These are phyloP conservation scores for Globisporangium camurandrum DNA, from an alignment of 352 stramenopile genomes.

Conservation along the genomic window DNA sequence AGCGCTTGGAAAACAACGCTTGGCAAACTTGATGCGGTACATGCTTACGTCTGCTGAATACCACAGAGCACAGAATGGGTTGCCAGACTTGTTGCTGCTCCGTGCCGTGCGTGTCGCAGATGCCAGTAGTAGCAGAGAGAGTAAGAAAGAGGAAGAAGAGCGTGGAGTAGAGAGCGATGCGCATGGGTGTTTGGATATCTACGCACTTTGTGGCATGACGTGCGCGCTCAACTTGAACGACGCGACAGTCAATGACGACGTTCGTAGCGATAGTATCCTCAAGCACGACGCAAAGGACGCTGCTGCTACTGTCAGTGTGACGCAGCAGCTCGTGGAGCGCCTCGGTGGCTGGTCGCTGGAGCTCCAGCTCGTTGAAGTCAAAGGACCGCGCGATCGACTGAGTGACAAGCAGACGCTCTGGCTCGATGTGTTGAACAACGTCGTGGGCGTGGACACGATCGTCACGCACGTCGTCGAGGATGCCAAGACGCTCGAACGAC, in stretches of 20 bases:
- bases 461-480: slow-evolving; percentile 76
- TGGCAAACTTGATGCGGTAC: slow-evolving; percentile 43
- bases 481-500: slow-evolving; percentile 24
- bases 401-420: slow-evolving; percentile 80
- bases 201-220: slow-evolving; percentile 45
- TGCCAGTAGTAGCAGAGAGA: no score
- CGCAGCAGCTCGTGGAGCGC: slow-evolving; percentile 14
- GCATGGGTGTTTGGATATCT: slow-evolving; percentile 34
- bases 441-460: slow-evolving; percentile 44
- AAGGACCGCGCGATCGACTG: slow-evolving; percentile 74
- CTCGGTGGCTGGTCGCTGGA: slow-evolving; percentile 11
- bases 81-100: slow-evolving; percentile 65
- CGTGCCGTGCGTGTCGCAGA: slow-evolving; percentile 2
- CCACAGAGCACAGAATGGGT: slow-evolving; percentile 60
- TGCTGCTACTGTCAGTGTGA: slow-evolving; percentile 9
- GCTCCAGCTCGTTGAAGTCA: slow-evolving; percentile 82
- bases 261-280: neutral
- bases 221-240: slow-evolving; percentile 38
- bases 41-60: slow-evolving; percentile 67
- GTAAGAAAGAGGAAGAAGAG: slow-evolving; percentile 6
- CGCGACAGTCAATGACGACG: neutral
- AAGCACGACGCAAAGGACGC: slow-evolving; percentile 1
- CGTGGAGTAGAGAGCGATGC: slow-evolving; percentile 19
- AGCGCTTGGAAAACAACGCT: slow-evolving; percentile 30
- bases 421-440: slow-evolving; percentile 53